phyloP scores from a whole-genome alignment of 2,329 filamentous ascomycete genomes.

The Aspergillus ochraceus region DNA sequence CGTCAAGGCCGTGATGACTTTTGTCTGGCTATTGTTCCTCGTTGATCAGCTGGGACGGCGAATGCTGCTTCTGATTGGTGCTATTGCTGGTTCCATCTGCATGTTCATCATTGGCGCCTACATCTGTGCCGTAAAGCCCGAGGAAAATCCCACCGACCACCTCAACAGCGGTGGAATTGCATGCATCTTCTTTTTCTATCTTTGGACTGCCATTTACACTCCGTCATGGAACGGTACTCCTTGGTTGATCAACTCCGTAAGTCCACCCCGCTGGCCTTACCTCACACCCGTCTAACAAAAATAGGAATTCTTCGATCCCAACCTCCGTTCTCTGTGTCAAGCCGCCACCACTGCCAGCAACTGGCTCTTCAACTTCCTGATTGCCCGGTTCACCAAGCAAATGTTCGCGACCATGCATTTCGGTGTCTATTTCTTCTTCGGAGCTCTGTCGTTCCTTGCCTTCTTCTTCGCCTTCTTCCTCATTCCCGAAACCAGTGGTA shows the following conservation, averaged over 20 bases:
- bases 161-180: constrained; percentile 38
- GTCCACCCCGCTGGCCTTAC: neutral
- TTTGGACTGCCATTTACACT: constrained; percentile 73
- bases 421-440: constrained; percentile 70
- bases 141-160: constrained; percentile 22
- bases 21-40: constrained; percentile 68
- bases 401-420: constrained; percentile 50
- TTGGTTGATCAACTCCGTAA: constrained; percentile 67
- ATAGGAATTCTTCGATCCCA: constrained; percentile 69
- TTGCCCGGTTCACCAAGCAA: constrained; percentile 40
- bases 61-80: constrained; percentile 66
- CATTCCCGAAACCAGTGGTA: constrained; percentile 65
- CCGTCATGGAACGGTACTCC: constrained; percentile 72
- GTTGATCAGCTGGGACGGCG: constrained; percentile 65
- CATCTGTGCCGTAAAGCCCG: constrained; percentile 34
- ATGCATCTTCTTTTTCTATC: constrained; percentile 66
- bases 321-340: constrained; percentile 68
- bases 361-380: constrained; percentile 38
- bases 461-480: constrained; percentile 62
- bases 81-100: constrained; percentile 53
- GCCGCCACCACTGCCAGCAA: constrained; percentile 57
- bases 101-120: constrained; percentile 37
- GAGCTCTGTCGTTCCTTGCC: constrained; percentile 59
- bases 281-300: constrained; percentile 10
- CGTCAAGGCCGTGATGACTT: constrained; percentile 67